Conservation (phyloP, 305 asterid genomes). For the Solanum hybrid region DNA sequence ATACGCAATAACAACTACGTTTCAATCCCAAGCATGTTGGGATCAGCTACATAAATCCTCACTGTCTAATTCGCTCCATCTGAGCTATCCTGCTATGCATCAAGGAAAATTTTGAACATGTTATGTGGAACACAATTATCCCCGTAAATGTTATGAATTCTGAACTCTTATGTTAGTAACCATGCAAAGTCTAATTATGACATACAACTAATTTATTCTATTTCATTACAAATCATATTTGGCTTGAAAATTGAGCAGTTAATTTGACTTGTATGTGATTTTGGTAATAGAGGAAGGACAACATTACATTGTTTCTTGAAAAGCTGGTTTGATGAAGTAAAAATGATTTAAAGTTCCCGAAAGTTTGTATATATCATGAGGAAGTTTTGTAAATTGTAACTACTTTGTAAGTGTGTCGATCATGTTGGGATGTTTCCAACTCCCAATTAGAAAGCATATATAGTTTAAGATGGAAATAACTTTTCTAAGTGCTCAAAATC, state of each 20-base stretch:
- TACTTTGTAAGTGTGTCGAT: not conserved
- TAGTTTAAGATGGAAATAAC: not conserved
- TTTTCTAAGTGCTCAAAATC: not conserved
- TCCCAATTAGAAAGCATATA: not conserved
- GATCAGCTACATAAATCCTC: not conserved
- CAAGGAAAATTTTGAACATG: not conserved
- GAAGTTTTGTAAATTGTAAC: not conserved
- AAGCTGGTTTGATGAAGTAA: not conserved
- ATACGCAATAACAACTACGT: not conserved
- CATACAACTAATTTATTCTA: not conserved
- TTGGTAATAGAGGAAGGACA: not conserved
- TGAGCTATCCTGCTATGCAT: not conserved
- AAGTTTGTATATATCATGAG: not conserved
- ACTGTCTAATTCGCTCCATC: not conserved
- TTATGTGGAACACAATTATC: not conserved
- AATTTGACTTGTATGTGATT: not conserved
- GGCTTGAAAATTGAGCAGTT: not conserved
- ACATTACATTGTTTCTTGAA: not conserved
- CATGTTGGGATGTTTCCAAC: not conserved
- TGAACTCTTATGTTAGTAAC: not conserved
- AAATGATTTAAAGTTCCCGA: not conserved
- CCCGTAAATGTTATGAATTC: not conserved
- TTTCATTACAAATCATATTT: not conserved
- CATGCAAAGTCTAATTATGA: not conserved
- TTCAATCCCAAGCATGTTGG: not conserved